Base-by-base conservation (phyloP, 2,329 filamentous ascomycete genomes). In the Arthrobotrys sinensis region DNA sequence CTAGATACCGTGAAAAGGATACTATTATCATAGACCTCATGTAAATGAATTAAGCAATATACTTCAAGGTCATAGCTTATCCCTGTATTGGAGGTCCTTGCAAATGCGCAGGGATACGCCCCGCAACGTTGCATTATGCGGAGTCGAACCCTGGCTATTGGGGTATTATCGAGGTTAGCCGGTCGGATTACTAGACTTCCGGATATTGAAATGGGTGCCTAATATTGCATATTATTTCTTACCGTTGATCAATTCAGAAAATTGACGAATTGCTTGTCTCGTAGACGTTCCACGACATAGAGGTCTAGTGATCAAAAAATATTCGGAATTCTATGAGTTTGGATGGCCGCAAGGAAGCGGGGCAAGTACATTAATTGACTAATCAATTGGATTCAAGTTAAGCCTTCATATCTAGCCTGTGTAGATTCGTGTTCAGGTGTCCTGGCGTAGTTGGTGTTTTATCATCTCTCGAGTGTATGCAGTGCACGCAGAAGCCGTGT, bases 161-260 rank as follows among this genome's bases (percentile, higher is more conserved):
- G 55, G 55, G 55, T 57, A 40, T 53, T 36, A 24, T 28, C 24
- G 28, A 40, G 12, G 52, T 60, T 40, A 40, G 28, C 55, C 55
- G 55, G 55, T 43, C 43, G 40, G 55, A 60, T 60, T 60, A 60
- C 36, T 60, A 11, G 52, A 57, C 52, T 11, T 57, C 34, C 14
- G 16, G 10, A 40, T 21, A 14, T 60, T 34, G 28, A 60, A 57
- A 28, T 28, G 55, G 55, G 11, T 60, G 55, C 55, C 55, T 60
- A 60, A 28, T 60, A 60, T 60, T 43, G 36, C 36, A 43, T 60
- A 60, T 60, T 60, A 60, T 28, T 60, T 28, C 55, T 60, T 40
- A 60, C 55, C 24, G 55, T 60, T 28, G 55, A 60, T 60, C 55
- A 60, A 14, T 28, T 43, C 36, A 60, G 24, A 19, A 40, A 43